Percentiles rank a stretch among this genome's conserved stretches.
phyloP scores from a whole-genome alignment of 306 rosid genomes.

The Prunus mume region DNA sequence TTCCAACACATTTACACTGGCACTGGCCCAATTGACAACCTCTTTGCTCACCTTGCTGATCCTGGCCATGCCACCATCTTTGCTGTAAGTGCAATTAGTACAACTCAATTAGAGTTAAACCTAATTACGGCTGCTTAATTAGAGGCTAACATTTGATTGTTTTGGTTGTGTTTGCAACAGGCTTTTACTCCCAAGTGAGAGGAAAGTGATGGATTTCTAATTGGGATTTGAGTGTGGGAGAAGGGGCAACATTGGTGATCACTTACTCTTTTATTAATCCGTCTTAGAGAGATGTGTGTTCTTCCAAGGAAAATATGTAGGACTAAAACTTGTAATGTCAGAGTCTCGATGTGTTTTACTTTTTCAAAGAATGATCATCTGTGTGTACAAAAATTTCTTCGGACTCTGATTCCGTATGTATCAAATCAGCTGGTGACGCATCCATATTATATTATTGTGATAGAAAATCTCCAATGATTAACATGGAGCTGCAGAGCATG shows the following conservation, averaged over 20 bases:
- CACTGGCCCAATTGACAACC: conserved; percentile 78
- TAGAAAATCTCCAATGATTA: not conserved
- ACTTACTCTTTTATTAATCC: not conserved
- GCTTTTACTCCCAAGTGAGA: conserved; percentile 77
- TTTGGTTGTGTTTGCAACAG: conserved; percentile 29
- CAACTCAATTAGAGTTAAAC: not conserved
- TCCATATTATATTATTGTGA: not conserved
- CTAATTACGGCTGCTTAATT: not conserved
- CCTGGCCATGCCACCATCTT: conserved; percentile 77
- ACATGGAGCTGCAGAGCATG: not conserved
- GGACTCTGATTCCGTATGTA: conserved; percentile 27
- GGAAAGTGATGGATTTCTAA: conserved; percentile 10
- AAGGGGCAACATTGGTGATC: not conserved
- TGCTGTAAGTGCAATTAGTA: conserved; percentile 37
- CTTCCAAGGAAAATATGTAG: conserved; percentile 24
- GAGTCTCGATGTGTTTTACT: not conserved
- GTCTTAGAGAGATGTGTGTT: conserved; percentile 10
- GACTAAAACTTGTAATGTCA: conserved; percentile 31
- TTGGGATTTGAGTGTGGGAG: conserved; percentile 18
- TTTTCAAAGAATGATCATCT: conserved; percentile 35
- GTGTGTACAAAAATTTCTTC: conserved; percentile 46
- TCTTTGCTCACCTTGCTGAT: conserved; percentile 76
- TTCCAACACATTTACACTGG: conserved; percentile 77
- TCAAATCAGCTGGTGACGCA: conserved; percentile 29
- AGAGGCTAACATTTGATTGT: conserved; percentile 10